Evolutionary conservation across 2,329 filamentous ascomycete species (phyloP).

Genomic region (Periconia digitata): DNA sequence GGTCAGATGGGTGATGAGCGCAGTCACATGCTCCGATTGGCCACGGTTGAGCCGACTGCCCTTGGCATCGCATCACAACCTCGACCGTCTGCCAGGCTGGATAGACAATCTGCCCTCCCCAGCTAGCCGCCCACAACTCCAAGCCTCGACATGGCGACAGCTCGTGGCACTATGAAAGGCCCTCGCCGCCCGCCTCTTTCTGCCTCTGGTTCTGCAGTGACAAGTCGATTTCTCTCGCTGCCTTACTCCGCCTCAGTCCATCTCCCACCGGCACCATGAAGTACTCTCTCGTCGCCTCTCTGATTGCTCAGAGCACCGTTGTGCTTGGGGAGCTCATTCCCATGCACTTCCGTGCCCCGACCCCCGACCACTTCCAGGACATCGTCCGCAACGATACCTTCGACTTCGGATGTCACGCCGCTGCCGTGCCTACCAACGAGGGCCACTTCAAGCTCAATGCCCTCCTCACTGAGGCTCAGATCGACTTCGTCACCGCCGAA

Average conservation of each 20-base stretch:
- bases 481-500: conserved; percentile 28
- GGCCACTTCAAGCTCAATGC: conserved; percentile 38
- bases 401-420: conserved; percentile 32
- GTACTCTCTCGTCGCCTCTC: conserved; percentile 32
- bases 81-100: neutral
- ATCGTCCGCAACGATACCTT: conserved; percentile 38
- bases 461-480: conserved; percentile 33
- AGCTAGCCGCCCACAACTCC: neutral
- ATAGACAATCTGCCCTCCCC: neutral
- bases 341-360: conserved; percentile 35
- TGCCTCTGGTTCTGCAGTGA: neutral
- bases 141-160: neutral
- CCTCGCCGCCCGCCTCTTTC: neutral
- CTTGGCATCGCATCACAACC: neutral
- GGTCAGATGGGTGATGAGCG: neutral
- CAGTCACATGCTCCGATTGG: neutral
- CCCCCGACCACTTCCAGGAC: conserved; percentile 30
- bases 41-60: neutral
- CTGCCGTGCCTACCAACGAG: conserved; percentile 25
- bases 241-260: neutral
- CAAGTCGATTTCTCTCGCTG: neutral
- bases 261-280: conserved; percentile 23
- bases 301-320: conserved; percentile 29
- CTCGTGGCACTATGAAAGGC: neutral
- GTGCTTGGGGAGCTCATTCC: conserved; percentile 32